Evolutionary conservation across 2,329 filamentous ascomycete genomes (phyloP), one percentile per base, ranked within the genome.

Genomic region (Thelonectria olida): DNA sequence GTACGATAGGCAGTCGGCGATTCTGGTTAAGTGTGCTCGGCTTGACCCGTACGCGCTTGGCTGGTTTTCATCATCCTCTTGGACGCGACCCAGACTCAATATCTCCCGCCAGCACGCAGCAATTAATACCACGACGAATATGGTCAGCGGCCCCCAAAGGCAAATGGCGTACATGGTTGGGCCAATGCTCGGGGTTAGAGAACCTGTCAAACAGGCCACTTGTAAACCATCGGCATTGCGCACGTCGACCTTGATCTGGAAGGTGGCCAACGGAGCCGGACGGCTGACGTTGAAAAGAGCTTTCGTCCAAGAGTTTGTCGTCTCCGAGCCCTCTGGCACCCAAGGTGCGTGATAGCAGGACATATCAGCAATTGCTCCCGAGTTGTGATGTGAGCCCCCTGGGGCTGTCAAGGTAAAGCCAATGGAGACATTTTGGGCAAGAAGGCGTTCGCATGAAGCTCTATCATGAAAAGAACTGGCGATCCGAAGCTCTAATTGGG

Each of bases 1-100:
- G 72, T 93, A 92, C 68, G 91, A 88, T 34, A 93, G 78, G 70
- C 90, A 93, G 71, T 93, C 67, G 12, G 69, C 72, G 3, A 75
- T 70, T 23, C 66, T 60, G 7, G 67, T 70, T 1, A 71, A 34
- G 13, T 71, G 67, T 22, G 58, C 41, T 7, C 69, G 55, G 5
- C 53, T 48, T 2, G 23, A 25, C 19, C 39, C 59, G 2, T 57
- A 47, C 4, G 47, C 19, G 13, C 23, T 17, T 13, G 10, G 12
- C 1, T 17, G 22, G 7, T 39, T 54, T 7, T 66, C 61, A 1
- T 68, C 50, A 1, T 70, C 67, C 4, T 64, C 67, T 9, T 20
- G 28, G 7, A 54, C 1, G 0, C 56, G 61, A 5, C 54, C 54
- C n/a, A 67, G 19, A n/a, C 61, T 54, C 4, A 52, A 45, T 50